A percentile compares a stretch with the other conserved stretches of the same genome.
These are phyloP conservation scores for Themeda triandra DNA, from an alignment of 176 grass and related monocot genomes.

Conservation along the genomic window DNA sequence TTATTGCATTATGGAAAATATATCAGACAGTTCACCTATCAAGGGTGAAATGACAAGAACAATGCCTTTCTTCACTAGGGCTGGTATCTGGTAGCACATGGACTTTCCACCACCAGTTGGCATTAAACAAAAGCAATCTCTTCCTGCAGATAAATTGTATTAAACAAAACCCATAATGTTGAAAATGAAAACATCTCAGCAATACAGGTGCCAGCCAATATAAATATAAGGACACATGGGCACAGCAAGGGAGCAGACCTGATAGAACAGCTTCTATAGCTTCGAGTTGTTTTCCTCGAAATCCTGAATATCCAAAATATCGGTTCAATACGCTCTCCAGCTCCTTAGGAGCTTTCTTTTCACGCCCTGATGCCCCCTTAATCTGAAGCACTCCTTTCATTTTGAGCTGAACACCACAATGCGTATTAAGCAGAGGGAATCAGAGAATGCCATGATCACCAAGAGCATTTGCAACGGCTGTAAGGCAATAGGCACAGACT, in stretches of 20 bases:
- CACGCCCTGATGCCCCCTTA: slow-evolving; percentile 29
- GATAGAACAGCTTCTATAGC: slow-evolving; percentile 89
- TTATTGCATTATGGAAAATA: slow-evolving; percentile 11
- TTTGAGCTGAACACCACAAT: slow-evolving; percentile 20
- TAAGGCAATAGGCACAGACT: background rate
- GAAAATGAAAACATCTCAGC: background rate
- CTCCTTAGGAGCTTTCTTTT: slow-evolving; percentile 37
- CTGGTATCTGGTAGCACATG: slow-evolving; percentile 93
- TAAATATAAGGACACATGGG: background rate
- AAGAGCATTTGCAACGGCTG: background rate
- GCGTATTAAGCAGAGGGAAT: background rate
- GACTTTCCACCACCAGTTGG: slow-evolving; percentile 98
- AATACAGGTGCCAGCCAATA: background rate
- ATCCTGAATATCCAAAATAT: slow-evolving; percentile 77
- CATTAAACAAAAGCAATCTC: slow-evolving; percentile 98
- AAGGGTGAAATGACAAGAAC: slow-evolving; percentile 96
- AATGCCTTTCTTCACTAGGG: slow-evolving; percentile 80
- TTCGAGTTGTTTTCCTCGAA: slow-evolving; percentile 78
- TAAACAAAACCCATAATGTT: background rate
- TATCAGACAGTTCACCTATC: slow-evolving; percentile 59
- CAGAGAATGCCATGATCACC: background rate
- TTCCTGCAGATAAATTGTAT: slow-evolving; percentile 55
- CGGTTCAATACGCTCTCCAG: slow-evolving; percentile 55
- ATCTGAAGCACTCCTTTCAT: slow-evolving; percentile 83
- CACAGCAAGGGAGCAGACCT: slow-evolving; percentile 37